Evolutionary conservation across 129 eudicot genomes (phyloP), one percentile per base, ranked within the genome.

Genomic region (Mikania micrantha): DNA sequence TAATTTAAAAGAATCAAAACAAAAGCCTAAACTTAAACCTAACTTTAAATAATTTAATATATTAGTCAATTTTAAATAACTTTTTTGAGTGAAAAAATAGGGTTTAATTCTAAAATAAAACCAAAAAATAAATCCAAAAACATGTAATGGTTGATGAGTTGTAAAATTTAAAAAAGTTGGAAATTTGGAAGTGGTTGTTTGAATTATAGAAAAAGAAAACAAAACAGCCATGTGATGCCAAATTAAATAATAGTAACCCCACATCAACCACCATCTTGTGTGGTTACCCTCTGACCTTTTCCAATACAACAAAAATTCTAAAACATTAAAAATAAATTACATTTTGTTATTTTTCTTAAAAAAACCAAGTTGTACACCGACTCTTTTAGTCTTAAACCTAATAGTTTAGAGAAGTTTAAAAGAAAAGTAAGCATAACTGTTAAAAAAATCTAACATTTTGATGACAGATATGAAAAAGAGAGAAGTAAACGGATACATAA

Each of bases 241-340:
- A 58, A 70, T 70, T 58, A 70, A 70, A 57, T 57, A 57, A 57
- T 70, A 40, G 58, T 11, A 70, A 27, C 75, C 75, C 75, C 75
- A 58, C 75, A 54, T 40, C 67, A 70, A 32, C 75, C 65, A 70
- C 67, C 67, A 40, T 22, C 32, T 57, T 70, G 66, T 57, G 27
- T 56, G 66, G 39, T 56, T 10, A 9, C 24, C 45, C 20, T 69
- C 61, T 22, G 6, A 36, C 7, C 57, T 25, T 52, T 69, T 69
- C 36, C 15, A 17, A 40, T 38, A 45, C 15, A 10, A 66, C 3
- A 45, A 15, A 66, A 66, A 16, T 65, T 36, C 5, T 10, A 66
- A 24, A 29, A 15, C 19, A 7, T 29, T 41, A 58, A 59, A 58
- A 16, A 59, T 13, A 16, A n/a, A 13, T 59, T 28, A 13, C 10